phyloP scores from a whole-genome alignment of 1,139 yeast species.

The Geotrichum fermentans region DNA sequence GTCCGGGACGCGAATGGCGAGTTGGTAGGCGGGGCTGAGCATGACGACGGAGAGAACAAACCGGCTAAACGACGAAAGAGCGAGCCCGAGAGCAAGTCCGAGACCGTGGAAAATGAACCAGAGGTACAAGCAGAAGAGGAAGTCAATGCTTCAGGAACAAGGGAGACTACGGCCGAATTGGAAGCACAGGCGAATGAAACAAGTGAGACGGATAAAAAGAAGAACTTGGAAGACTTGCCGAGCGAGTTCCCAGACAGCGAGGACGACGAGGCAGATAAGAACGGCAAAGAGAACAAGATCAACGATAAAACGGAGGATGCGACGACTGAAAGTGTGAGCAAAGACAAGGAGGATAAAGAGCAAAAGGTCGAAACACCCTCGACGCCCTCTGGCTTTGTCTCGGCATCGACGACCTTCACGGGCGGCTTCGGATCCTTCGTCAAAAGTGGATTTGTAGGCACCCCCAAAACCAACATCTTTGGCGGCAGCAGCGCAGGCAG shows the following conservation, averaged over 20 bases:
- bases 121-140: neutral
- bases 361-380: constrained; percentile 1
- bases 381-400: neutral
- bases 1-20: constrained; percentile 4
- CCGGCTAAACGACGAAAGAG: constrained; percentile 10
- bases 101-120: neutral
- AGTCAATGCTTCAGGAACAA: neutral
- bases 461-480: constrained; percentile 7
- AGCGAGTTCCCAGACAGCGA: constrained; percentile 13
- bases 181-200: constrained; percentile 5
- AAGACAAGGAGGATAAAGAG: neutral
- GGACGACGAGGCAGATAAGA: constrained; percentile 9
- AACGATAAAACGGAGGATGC: constrained; percentile 9
- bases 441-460: constrained; percentile 8
- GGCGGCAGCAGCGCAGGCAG: constrained; percentile 3
- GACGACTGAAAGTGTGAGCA: constrained; percentile 1
- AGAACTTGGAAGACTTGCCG: constrained; percentile 10
- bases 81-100: neutral
- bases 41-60: neutral
- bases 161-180: constrained; percentile 10
- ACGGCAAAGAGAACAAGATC: neutral
- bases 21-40: constrained; percentile 1
- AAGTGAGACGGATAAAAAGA: neutral
- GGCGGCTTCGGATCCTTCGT: constrained; percentile 23
- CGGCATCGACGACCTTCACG: constrained; percentile 17